These are phyloP conservation scores for Sarocladium oryzae DNA, from an alignment of 2,329 filamentous ascomycete species.

Conservation along the genomic window DNA sequence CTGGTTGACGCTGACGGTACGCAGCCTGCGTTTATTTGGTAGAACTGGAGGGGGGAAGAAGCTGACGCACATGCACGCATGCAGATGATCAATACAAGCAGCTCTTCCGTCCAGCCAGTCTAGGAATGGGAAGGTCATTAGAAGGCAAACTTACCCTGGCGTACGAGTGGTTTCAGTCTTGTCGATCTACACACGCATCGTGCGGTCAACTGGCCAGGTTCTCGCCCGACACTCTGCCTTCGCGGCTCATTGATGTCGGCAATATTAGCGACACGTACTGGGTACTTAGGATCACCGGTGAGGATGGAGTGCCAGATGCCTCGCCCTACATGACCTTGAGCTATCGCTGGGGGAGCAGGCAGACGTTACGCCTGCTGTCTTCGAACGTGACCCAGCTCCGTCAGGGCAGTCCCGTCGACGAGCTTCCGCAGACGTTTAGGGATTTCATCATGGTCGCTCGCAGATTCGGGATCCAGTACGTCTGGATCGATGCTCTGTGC, in stretches of 20 bases:
- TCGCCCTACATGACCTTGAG: not conserved
- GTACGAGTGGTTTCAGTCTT: not conserved
- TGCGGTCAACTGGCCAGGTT: not conserved
- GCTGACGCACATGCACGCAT: not conserved
- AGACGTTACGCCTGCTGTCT: not conserved
- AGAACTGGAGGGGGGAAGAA: not conserved
- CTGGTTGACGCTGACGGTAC: not conserved
- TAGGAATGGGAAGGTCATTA: not conserved
- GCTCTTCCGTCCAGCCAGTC: not conserved
- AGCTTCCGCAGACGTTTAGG: not conserved
- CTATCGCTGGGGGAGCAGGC: not conserved
- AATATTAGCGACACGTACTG: not conserved
- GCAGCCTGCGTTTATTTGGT: not conserved
- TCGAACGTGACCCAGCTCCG: not conserved
- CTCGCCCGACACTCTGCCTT: not conserved
- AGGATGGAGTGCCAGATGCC: not conserved
- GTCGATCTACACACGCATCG: not conserved
- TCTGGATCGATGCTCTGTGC: constrained; percentile 22
- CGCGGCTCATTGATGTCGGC: not conserved
- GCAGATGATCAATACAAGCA: not conserved
- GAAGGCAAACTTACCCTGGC: not conserved
- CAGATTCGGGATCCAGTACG: constrained; percentile 16
- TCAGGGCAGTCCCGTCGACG: not conserved
- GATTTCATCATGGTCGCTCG: constrained; percentile 1
- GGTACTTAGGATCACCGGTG: not conserved